Percentiles rank a stretch among this genome's conserved stretches.
Evolutionary conservation across 805 yeast genomes (phyloP).

Genomic region (Saccharomycopsis sp.): DNA sequence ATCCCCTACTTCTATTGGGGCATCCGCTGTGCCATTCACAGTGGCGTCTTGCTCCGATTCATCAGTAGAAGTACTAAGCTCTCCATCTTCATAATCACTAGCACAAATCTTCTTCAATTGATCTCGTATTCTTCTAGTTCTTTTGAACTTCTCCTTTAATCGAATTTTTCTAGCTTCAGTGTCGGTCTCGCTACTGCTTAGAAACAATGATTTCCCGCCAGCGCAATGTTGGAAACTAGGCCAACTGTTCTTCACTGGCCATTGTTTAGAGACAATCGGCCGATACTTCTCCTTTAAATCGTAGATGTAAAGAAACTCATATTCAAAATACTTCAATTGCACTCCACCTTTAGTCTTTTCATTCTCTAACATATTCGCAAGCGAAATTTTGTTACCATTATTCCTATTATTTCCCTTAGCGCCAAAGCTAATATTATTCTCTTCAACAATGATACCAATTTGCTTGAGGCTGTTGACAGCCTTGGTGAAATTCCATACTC

Average conservation of each 20-base stretch:
- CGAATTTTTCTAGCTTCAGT: neutral
- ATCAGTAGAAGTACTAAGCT: neutral
- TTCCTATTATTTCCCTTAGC: neutral
- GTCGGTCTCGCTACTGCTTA: neutral
- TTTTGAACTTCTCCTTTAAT: neutral
- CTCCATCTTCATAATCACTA: neutral
- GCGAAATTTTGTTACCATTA: neutral
- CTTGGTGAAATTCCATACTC: slow-evolving; percentile 16
- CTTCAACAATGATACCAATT: slow-evolving; percentile 5
- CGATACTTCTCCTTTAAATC: slow-evolving; percentile 11
- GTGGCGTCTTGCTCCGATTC: neutral
- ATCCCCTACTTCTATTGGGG: neutral
- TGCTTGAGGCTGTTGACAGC: slow-evolving; percentile 3
- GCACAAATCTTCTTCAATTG: neutral
- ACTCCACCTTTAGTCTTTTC: neutral
- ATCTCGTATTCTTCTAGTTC: neutral
- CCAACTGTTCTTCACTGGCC: slow-evolving; percentile 12
- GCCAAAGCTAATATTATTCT: neutral
- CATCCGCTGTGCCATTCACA: slow-evolving; percentile 2
- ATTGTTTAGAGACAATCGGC: slow-evolving; percentile 14
- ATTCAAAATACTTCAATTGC: slow-evolving; percentile 3
- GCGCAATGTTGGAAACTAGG: neutral
- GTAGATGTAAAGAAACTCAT: slow-evolving; percentile 10
- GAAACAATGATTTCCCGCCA: neutral
- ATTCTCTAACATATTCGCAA: neutral